Evolutionary conservation across 441 rosid species (phyloP), one percentile per base, ranked within the genome.

Genomic region (Aleurites moluccanus): DNA sequence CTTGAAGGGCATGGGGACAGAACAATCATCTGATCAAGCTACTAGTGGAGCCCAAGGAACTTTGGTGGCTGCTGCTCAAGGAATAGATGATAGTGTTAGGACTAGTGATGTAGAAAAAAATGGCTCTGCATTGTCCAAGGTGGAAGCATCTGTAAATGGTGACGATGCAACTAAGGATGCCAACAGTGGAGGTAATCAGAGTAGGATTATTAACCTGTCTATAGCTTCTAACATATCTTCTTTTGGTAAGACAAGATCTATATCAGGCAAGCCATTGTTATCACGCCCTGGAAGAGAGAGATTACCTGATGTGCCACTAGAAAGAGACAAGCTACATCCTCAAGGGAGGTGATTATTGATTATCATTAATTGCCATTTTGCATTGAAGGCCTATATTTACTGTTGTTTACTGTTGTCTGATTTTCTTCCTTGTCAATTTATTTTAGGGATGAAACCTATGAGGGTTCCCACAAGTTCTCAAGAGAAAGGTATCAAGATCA

Each of bases 341-440:
- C 89, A 87, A 91, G 94, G 88, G 88, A 88, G 98, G 97, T 94
- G 90, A 91, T 83, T 81, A 83, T 78, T 80, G 71, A 71, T 75
- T 77, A 70, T 63, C 47, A 28, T 74, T 86, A 33, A 50, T 60
- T 53, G 18, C 59, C 38, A 33, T 68, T 35, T 70, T 38, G 10
- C 64, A 27, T 67, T 78, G 23, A 20, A 16, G 49, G 64, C 50
- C 49, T 50, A 64, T 30, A 25, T 16, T 16, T 50, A 45, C 50
- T 14, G 15, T 0, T 38, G 49, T 83, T 38, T 56, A 23, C 69
- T 40, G 13, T 75, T 10, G 15, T n/a, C 64, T 79, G 67, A 75
- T 18, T 65, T 60, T 10, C 10, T 44, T 77, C 76, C 45, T 16
- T 78, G 53, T 57, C 64, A 62, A 64, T 67, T 67, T 81, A 76